These are phyloP conservation scores for Hygrocybe coccinea DNA, from an alignment of 768 basidiomycete genomes.

Conservation along the genomic window DNA sequence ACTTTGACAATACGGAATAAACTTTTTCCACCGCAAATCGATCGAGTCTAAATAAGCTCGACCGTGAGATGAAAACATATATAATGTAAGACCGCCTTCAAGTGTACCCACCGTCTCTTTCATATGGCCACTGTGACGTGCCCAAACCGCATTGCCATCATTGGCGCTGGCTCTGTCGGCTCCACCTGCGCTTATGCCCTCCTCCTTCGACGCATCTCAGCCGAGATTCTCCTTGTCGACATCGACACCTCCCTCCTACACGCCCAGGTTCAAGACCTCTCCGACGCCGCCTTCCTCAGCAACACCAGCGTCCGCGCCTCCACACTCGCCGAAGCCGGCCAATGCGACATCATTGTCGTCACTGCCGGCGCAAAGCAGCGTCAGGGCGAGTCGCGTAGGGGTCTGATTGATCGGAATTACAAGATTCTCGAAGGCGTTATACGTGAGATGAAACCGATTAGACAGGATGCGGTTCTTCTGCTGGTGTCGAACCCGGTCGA, in stretches of 20 bases:
- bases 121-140: background rate
- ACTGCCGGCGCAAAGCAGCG: constrained; percentile 16
- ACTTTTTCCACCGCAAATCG: too few species aligned
- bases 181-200: constrained; percentile 13
- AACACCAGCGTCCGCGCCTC: constrained; percentile 7
- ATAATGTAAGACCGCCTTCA: too few species aligned
- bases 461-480: constrained; percentile 11
- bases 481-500: constrained; percentile 15
- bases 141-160: constrained; percentile 11
- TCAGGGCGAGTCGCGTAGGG: constrained; percentile 12
- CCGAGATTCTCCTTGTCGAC: constrained; percentile 12
- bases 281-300: constrained; percentile 11
- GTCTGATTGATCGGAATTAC: constrained; percentile 12
- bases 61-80: too few species aligned
- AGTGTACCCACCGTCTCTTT: too few species aligned
- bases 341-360: constrained; percentile 14
- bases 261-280: constrained; percentile 14
- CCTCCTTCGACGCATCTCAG: constrained; percentile 10
- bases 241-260: constrained; percentile 6
- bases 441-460: constrained; percentile 10
- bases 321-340: constrained; percentile 9
- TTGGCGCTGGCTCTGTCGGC: constrained; percentile 15
- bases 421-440: constrained; percentile 10
- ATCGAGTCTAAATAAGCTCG: too few species aligned
- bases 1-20: too few species aligned